Conservation (phyloP, 2,329 filamentous ascomycete species). For the Phaeosphaeria sp. region DNA sequence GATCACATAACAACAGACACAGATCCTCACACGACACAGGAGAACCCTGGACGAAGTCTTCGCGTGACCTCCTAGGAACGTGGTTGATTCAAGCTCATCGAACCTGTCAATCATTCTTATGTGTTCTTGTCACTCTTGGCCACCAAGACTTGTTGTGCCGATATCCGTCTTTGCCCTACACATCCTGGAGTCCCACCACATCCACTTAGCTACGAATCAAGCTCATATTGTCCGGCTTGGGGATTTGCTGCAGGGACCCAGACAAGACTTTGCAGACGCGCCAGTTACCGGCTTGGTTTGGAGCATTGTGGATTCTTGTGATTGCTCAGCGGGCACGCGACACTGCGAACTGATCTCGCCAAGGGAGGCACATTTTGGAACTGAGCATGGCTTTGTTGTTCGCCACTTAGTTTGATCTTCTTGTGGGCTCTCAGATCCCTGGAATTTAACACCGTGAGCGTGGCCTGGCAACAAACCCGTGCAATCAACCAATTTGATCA, state of each 20-base stretch:
- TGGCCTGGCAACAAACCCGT: too few species aligned
- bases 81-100: slow-evolving; percentile 19
- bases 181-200: background rate
- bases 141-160: slow-evolving; percentile 18
- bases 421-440: too few species aligned
- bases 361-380: too few species aligned
- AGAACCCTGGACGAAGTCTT: background rate
- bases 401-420: too few species aligned
- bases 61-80: background rate
- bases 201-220: background rate
- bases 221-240: background rate
- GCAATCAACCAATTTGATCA: too few species aligned
- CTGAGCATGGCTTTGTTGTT: too few species aligned
- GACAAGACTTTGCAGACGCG: background rate
- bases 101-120: slow-evolving; percentile 2
- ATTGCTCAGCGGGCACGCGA: too few species aligned
- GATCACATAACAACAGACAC: background rate
- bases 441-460: too few species aligned
- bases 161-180: slow-evolving; percentile 20
- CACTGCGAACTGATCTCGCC: too few species aligned
- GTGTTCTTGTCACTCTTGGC: slow-evolving; percentile 2
- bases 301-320: too few species aligned
- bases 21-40: background rate
- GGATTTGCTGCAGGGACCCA: background rate
- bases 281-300: background rate